Evolutionary conservation across 495 filamentous ascomycete species (phyloP), one percentile per base, ranked within the genome.

Genomic region (Daldinia vernicosa): DNA sequence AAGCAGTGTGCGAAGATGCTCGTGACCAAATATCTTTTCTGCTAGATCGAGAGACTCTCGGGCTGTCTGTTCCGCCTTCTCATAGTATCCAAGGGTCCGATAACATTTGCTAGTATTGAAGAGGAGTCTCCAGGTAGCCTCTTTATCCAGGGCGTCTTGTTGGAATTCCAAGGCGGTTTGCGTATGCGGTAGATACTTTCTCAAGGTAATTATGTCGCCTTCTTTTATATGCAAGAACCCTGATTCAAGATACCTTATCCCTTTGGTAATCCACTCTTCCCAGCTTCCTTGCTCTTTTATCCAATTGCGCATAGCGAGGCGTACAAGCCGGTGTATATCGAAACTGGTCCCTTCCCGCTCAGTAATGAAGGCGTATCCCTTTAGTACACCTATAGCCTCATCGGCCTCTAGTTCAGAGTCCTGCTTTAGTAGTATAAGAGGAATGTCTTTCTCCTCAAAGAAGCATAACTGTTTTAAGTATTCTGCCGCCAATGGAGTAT

Each of bases 311-410:
- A 77, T 80, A 12, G 78, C 73, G 33, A 85, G 58, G 45, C 80
- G 82, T 35, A 85, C 81, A 11, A 86, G 71, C 24, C 81, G 74
- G 63, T 86, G 81, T 15, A 85, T 74, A 47, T 80, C 75, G 53
- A 80, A 58, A 53, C 67, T 64, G 5, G 30, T 22, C 9, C 68
- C 70, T 0, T 71, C 54, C 14, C 71, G 75, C 15, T 76, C 60
- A 6, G 54, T 58, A 33, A 87, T 78, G 22, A 86, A 79, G 1
- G 80, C 82, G 47, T 82, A 86, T 1, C 77, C 79, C 53, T 76
- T 76, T n/a, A 86, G 62, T 0, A 63, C 77, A 24, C 78, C 76
- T 4, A 85, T 73, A 5, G 80, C 79, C 53, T 77, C 72, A 3
- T 55, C 70, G 7, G 77, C 64, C 8, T 78, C 70, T 30, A 30